Base-by-base conservation (phyloP, 768 basidiomycete genomes). In the Paxillus involutus region DNA sequence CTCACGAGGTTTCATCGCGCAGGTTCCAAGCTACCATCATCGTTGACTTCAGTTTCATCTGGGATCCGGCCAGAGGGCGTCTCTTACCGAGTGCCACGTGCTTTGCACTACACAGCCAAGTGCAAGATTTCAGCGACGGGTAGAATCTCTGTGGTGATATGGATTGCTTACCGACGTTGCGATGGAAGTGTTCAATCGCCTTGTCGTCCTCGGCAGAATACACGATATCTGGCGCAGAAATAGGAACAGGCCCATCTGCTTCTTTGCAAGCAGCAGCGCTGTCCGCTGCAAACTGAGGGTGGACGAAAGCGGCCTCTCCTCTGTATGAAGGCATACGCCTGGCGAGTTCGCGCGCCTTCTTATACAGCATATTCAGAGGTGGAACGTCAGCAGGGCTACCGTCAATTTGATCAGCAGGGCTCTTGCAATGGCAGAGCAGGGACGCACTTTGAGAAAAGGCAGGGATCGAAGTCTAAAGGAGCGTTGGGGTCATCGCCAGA, bases 1-100 rank as follows among this genome's bases (percentile, higher is more conserved):
- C 11, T 80, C 74, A 1, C 79, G 77, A 0, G 83, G 76, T 64
- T 86, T 86, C 86, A 88, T 88, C 0, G 85, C 78, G 51, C 85
- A 87, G 0, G 85, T 88, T 37, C 85, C 85, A 3, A 84, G 71
- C 83, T 85, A 49, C 21, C 3, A 21, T 43, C 1, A n/a, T 42
- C 9, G 3, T 2, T 3, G 21, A 9, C 16, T 21, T 57, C 14
- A 49, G 43, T 55, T 51, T 10, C 13, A 41, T 6, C 46, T 36
- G 4, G 36, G 14, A 35, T 14, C 12, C 17, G 19, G 13, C 8
- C 26, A 3, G 17, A 3, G 4, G 21, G 7, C 2, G 4, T 1
- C 4, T 26, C 65, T 50, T 5, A 64, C 65, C 44, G 57, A 53
- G 14, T 66, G 65, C 55, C 55, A 59, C 3, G 52, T 16, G 1